Base-by-base conservation (phyloP, 768 basidiomycete genomes). In the Tylopilus sp. region DNA sequence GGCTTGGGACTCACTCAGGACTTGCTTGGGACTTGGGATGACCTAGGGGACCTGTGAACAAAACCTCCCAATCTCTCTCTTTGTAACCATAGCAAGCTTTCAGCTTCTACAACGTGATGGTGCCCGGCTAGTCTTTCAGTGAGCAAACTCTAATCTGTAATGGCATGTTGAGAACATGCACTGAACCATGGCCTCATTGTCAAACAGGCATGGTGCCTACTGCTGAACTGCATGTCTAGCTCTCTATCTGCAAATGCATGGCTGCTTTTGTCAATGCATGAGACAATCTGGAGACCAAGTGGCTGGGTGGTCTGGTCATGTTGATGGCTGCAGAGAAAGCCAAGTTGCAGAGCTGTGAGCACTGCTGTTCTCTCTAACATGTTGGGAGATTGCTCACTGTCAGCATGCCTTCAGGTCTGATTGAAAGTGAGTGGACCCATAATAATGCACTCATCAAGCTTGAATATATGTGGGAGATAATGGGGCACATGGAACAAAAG, bases 181-280 rank as follows among this genome's bases (percentile, higher is more conserved):
- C n/a, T n/a, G n/a, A n/a, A n/a, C n/a, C n/a, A n/a, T n/a, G n/a
- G n/a, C n/a, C n/a, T n/a, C n/a, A n/a, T n/a, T n/a, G n/a, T n/a
- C n/a, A n/a, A n/a, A n/a, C n/a, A n/a, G n/a, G n/a, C n/a, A n/a
- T n/a, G n/a, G n/a, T 95, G 41, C 87, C 84, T 25, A 71, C 73
- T 12, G 91, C 92, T 1, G 94, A 97, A 66, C 88, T 91, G 68
- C 77, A 83, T 51, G 86, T 94, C 54, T 91, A 93, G 67, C 76
- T 79, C 42, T 91, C 92, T 47, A 94, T 97, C 67, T 86, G 94
- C 57, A 89, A 89, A 67, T 87, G 94, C 38, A 92, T 94, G n/a
- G 88, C 87, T 4, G 91, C 91, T 33, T 95, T 95, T 60, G 91
- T 95, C 36, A 92, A 95, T 64, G 90, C 92, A 10, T 79, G 94